Conservation (phyloP, 345 rosid genomes). For the Pugionium dolabratum region DNA sequence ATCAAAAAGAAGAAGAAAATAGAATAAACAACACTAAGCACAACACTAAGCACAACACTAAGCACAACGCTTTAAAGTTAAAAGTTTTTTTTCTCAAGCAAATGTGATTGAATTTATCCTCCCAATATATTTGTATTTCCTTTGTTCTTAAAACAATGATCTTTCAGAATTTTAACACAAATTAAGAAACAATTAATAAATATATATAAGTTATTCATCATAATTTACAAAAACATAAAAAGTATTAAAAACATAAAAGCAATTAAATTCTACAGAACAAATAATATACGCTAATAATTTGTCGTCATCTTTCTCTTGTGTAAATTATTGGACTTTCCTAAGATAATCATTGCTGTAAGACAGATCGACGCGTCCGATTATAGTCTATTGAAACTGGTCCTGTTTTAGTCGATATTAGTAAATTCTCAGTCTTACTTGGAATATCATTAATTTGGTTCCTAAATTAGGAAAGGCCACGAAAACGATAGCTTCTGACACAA, state of each 20-base stretch:
- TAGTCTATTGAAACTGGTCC: neutral
- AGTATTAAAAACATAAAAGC: neutral
- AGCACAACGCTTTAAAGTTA: too few species aligned
- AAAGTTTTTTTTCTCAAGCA: too few species aligned
- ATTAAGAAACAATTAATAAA: too few species aligned
- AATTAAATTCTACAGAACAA: neutral
- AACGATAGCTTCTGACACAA: slow-evolving; percentile 8
- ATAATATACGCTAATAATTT: neutral
- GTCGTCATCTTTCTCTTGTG: neutral
- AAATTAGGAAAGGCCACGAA: slow-evolving; percentile 12
- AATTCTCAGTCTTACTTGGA: slow-evolving; percentile 8
- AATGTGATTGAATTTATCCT: too few species aligned
- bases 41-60: too few species aligned
- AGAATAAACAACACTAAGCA: too few species aligned
- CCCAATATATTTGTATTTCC: too few species aligned
- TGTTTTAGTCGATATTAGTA: neutral
- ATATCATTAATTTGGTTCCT: slow-evolving; percentile 18
- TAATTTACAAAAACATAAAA: neutral
- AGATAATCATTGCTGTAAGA: neutral
- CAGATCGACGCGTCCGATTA: neutral
- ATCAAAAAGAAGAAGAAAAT: too few species aligned
- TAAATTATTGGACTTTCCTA: neutral
- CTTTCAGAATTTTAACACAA: too few species aligned
- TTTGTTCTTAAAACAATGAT: too few species aligned
- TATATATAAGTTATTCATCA: too few species aligned